Conservation (phyloP, 352 stramenopile species). For the Phytopythium litorale region DNA sequence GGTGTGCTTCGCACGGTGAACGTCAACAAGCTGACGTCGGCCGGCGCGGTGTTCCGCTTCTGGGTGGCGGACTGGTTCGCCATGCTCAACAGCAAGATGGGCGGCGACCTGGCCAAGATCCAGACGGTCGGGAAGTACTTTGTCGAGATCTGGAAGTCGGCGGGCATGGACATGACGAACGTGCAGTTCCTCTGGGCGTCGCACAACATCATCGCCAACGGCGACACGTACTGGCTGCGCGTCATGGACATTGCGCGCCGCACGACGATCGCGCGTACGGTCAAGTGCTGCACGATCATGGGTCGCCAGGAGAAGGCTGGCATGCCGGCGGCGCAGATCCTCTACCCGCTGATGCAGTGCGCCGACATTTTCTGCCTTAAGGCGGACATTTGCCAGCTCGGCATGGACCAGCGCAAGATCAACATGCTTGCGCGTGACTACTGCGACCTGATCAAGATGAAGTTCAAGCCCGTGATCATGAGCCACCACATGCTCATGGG, state of each 20-base stretch:
- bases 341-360: constrained; percentile 99
- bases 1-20: constrained; percentile 96
- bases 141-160: constrained; percentile 99
- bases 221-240: constrained; percentile 90
- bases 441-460: constrained; percentile 94
- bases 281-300: constrained; percentile 99
- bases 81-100: constrained; percentile 99
- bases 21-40: constrained; percentile 91
- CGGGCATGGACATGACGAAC: constrained; percentile 98
- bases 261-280: constrained; percentile 91
- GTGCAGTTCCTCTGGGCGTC: constrained; percentile 99
- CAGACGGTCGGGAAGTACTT: constrained; percentile 95
- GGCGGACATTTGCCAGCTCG: constrained; percentile 99
- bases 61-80: constrained; percentile 99
- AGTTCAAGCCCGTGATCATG: constrained; percentile 95
- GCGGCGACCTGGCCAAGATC: constrained; percentile 97
- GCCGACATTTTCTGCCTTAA: constrained; percentile 99
- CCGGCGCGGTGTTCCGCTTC: constrained; percentile 97
- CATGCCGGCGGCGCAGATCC: constrained; percentile 93
- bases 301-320: constrained; percentile 89
- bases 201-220: constrained; percentile 91
- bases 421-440: constrained; percentile 99
- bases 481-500: constrained; percentile 99
- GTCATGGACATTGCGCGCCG: constrained; percentile 94
- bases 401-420: constrained; percentile 99